Base-by-base conservation (phyloP, 2,329 filamentous ascomycete species). In the Fragosphaeria purpurea region DNA sequence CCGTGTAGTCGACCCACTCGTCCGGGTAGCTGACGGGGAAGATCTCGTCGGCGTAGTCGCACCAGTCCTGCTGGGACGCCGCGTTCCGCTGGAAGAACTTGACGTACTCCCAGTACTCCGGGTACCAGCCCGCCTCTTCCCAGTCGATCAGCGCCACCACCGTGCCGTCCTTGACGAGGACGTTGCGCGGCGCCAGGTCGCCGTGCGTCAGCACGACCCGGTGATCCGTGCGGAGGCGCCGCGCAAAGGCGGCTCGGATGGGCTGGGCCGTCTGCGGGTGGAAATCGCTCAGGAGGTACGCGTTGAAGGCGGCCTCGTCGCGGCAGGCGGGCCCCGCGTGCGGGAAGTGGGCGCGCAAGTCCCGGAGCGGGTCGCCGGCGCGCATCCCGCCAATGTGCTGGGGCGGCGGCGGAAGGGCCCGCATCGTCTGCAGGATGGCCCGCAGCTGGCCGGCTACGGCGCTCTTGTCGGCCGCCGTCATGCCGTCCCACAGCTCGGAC, bases 71-170 rank as follows among this genome's bases (percentile, higher is more conserved):
- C 4, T 57, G 50, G 9, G 32, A 46, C 44, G 12, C 31, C 5
- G 35, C 7, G 12, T 44, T n/a, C 46, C 58, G 56, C 32, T 60
- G 53, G 33, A 62, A 63, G 52, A 65, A 64, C 37, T 65, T 64
- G 43, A 63, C 57, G 45, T 66, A 66, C 42, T 67, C 65, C 64
- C 64, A 74, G 47, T 67, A 68, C n/a, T 63, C 59, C 1, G 70
- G 71, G 56, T 70, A 74, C 70, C 68, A 75, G 1, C 70, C 71
- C 30, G 67, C 62, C 34, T 65, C 62, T 56, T 75, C 71, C 71
- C 71, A 75, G 55, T 74, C 73, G 32, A 75, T 50, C 30, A 75
- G 64, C 3, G 65, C 72, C 41, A 62, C 61, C 12, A 73, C 61
- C 7, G 64, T 59, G 12, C 66, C 67, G 3, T 64, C 67, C 3